Conservation (phyloP, 2,329 filamentous ascomycete genomes). For the Thermothelomyces thermophilus region DNA sequence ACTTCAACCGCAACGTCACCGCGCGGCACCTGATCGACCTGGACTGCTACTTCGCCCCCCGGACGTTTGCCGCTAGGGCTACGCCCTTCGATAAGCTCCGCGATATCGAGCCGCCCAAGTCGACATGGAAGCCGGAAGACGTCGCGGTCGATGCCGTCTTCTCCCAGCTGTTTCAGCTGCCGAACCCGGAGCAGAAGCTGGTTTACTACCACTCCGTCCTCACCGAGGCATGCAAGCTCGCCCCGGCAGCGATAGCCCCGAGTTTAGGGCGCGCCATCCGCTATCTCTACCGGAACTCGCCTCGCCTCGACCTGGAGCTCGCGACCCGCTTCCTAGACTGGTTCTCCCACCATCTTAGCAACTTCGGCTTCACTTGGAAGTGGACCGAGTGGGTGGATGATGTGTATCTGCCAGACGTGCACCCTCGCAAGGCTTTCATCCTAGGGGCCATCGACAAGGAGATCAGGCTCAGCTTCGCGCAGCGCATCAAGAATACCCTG, state of each 20-base stretch:
- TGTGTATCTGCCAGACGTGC: constrained; percentile 64
- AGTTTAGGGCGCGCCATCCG: constrained; percentile 89
- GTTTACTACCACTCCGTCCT: constrained; percentile 96
- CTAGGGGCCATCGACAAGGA: constrained; percentile 89
- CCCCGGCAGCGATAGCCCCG: constrained; percentile 91
- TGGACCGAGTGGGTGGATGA: constrained; percentile 97
- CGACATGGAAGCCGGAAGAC: constrained; percentile 96
- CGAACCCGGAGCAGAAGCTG: constrained; percentile 81
- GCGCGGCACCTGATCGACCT: constrained; percentile 89
- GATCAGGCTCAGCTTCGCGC: constrained; percentile 90
- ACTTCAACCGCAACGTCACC: constrained; percentile 83
- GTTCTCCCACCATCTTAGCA: constrained; percentile 96
- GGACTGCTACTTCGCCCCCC: constrained; percentile 86
- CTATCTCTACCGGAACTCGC: constrained; percentile 76
- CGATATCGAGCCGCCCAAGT: constrained; percentile 55
- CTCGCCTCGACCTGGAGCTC: constrained; percentile 80
- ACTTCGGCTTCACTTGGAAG: constrained; percentile 99
- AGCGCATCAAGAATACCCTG: constrained; percentile 89
- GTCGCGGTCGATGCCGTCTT: constrained; percentile 97
- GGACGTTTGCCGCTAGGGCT: constrained; percentile 87
- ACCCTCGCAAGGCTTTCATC: constrained; percentile 92
- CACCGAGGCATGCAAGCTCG: constrained; percentile 92
- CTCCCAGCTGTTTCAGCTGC: constrained; percentile 85
- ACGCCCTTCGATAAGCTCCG: constrained; percentile 87
- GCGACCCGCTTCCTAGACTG: constrained; percentile 87